phyloP scores from a whole-genome alignment of 176 grass and related monocot species.

The Hsuehochloa calcarea region DNA sequence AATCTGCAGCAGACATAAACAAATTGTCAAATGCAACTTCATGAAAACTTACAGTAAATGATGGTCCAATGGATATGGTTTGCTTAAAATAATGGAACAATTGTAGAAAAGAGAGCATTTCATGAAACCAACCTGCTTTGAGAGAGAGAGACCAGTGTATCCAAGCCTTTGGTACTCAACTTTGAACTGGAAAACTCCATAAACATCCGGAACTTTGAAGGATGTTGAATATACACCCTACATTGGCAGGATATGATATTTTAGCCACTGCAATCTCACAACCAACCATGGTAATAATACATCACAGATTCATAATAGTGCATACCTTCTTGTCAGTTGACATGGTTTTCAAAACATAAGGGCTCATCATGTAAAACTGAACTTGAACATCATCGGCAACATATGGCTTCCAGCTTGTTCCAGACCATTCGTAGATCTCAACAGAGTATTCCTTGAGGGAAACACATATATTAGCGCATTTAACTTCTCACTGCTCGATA shows the following conservation, averaged over 20 bases:
- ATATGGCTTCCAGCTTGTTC: conserved; percentile 95
- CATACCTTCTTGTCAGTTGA: conserved; percentile 66
- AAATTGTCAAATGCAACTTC: conserved; percentile 2
- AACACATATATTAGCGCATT: conserved; percentile 35
- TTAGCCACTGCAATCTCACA: conserved; percentile 33
- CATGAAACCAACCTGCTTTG: conserved; percentile 71
- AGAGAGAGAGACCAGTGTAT: conserved; percentile 85
- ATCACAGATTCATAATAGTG: background rate
- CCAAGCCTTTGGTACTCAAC: conserved; percentile 90
- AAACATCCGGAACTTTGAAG: conserved; percentile 99
- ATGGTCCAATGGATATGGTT: background rate
- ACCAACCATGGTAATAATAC: background rate
- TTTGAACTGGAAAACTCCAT: conserved; percentile 99
- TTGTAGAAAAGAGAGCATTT: background rate
- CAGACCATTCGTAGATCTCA: conserved; percentile 99
- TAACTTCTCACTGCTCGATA: conserved; percentile 13
- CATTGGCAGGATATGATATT: conserved; percentile 3
- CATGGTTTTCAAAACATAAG: conserved; percentile 90
- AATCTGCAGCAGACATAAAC: conserved; percentile 64
- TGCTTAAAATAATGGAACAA: background rate
- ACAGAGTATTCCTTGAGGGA: conserved; percentile 83
- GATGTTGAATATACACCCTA: conserved; percentile 83
- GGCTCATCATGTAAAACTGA: conserved; percentile 99
- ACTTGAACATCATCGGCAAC: conserved; percentile 96
- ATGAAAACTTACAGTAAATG: background rate